phyloP scores from a whole-genome alignment of 1,139 yeast species.

The Saccharomyces hybrid region DNA sequence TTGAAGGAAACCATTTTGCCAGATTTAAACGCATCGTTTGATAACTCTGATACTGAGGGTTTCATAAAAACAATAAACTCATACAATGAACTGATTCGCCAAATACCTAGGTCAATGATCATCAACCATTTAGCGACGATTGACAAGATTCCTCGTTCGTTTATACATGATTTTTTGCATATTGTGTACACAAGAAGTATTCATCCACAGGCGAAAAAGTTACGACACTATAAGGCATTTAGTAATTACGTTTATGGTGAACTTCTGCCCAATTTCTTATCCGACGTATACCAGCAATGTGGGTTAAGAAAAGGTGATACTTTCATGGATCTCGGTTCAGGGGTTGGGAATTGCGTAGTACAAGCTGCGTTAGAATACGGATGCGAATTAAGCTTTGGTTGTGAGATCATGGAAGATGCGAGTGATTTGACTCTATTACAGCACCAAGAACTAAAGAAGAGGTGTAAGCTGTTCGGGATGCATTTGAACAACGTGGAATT shows the following conservation, averaged over 20 bases:
- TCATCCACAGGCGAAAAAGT: conserved; percentile 58
- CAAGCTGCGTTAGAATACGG: conserved; percentile 89
- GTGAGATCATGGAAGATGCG: conserved; percentile 83
- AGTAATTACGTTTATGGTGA: conserved; percentile 92
- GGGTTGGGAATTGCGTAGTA: conserved; percentile 85
- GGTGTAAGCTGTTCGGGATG: conserved; percentile 59
- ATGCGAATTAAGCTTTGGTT: conserved; percentile 68
- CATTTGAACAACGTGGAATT: conserved; percentile 48
- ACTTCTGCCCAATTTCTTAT: conserved; percentile 66
- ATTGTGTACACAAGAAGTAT: conserved; percentile 72
- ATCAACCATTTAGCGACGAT: conserved; percentile 33
- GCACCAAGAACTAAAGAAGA: conserved; percentile 45
- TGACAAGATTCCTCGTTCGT: conserved; percentile 43
- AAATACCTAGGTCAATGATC: conserved; percentile 32
- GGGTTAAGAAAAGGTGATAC: conserved; percentile 44
- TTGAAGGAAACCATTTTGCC: conserved; percentile 42
- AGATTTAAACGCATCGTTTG: conserved; percentile 37
- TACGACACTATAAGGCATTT: conserved; percentile 72
- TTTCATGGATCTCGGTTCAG: conserved; percentile 85
- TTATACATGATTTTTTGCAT: conserved; percentile 61
- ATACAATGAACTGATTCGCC: conserved; percentile 36
- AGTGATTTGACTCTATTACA: conserved; percentile 60
- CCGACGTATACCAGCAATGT: conserved; percentile 61
- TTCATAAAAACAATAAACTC: conserved; percentile 34
- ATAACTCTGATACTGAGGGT: conserved; percentile 30